Evolutionary conservation across 2,329 filamentous ascomycete species (phyloP), one percentile per base, ranked within the genome.

Genomic region (Xylaria sp.): DNA sequence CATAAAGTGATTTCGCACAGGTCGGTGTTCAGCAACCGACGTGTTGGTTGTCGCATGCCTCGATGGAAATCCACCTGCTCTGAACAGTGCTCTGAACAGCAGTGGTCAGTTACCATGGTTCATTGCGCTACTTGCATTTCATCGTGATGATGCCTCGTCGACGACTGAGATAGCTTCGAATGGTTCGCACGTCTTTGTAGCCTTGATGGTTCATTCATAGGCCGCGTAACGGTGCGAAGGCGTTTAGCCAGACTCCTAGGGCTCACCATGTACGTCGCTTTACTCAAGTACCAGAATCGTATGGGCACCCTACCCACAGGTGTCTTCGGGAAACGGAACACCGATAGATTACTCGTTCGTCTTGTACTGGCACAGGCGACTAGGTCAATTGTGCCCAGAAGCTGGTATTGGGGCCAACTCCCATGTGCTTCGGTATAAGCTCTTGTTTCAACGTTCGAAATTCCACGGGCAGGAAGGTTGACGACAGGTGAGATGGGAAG

Each of bases 381-480:
- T 4, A 30, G 23, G 23, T 47, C 23, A 35, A 16, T 48, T 48
- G 35, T 52, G 44, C 10, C 34, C 50, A 42, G 50, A 54, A 19
- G 52, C 11, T 30, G 44, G 30, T 9, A 50, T 48, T 35, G 56
- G 19, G 44, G 23, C 23, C 54, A 34, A n/a, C 47, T 51, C 23
- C 48, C 37, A 18, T 54, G 59, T 35, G 39, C 23, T 59, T 59
- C 55, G 54, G 55, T 61, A 57, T 57, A 34, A 46, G 35, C 52
- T 30, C 16, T 54, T 47, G n/a, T 37, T 50, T 47, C 49, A n/a
- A 13, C 11, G 1, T 30, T 30, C 23, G 23, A 30, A 5, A 58
- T 61, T 49, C 49, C 6, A 48, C 11, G 37, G 37, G 3, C 8
- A 42, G 11, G 37, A 49, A n/a, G 39, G n/a, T 34, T 10, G 49